Evolutionary conservation across 2,329 filamentous ascomycete genomes (phyloP).

Genomic region (Stagonosporopsis tanaceti): DNA sequence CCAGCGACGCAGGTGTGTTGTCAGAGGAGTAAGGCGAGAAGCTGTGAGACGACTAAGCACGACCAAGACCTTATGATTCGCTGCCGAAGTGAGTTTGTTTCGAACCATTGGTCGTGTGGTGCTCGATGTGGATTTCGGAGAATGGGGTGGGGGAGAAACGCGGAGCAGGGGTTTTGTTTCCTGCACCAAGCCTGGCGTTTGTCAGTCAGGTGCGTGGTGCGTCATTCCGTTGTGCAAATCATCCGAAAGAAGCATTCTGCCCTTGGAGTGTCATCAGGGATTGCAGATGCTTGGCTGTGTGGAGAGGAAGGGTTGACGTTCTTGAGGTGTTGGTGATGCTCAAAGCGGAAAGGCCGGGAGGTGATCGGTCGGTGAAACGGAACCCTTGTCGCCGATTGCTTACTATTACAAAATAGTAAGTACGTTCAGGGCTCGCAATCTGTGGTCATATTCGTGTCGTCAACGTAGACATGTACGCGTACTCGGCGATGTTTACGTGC

Average conservation of each 20-base stretch:
- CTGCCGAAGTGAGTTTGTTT: not conserved
- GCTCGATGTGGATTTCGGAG: slow-evolving; percentile 18
- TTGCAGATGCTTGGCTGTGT: not conserved
- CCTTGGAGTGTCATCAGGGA: slow-evolving; percentile 2
- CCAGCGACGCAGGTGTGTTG: not conserved
- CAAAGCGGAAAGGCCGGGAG: not conserved
- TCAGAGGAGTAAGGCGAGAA: not conserved
- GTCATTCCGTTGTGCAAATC: slow-evolving; percentile 7
- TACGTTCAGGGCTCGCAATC: not conserved
- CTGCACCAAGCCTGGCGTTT: slow-evolving; percentile 4
- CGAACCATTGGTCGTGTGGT: not conserved
- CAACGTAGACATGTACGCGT: slow-evolving; percentile 8
- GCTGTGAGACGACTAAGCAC: slow-evolving; percentile 2
- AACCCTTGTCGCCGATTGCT: not conserved
- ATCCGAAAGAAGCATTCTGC: slow-evolving; percentile 6
- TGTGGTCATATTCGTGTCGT: slow-evolving; percentile 1
- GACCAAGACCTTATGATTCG: not conserved
- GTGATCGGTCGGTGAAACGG: slow-evolving; percentile 13
- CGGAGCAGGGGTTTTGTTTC: slow-evolving; percentile 12
- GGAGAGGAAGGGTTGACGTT: not conserved
- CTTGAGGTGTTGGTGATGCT: not conserved
- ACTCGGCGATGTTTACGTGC: not conserved
- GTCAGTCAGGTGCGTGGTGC: slow-evolving; percentile 11
- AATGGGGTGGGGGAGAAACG: slow-evolving; percentile 28
- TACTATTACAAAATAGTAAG: not conserved